Percentiles rank a stretch among this genome's conserved stretches.
These are phyloP conservation scores for Phycomyces nitens DNA, from an alignment of 192 early-diverging fungal species.

Conservation along the genomic window DNA sequence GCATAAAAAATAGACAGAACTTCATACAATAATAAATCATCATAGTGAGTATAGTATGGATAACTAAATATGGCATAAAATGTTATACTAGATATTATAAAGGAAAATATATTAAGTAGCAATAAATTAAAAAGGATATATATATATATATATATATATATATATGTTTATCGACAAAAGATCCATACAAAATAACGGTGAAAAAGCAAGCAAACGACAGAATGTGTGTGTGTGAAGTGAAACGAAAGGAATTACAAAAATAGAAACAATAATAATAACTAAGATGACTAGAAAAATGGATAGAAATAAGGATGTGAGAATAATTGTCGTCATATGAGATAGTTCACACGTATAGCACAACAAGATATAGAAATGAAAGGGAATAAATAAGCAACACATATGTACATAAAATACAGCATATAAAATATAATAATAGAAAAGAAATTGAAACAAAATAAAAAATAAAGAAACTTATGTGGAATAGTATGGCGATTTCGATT, in stretches of 20 bases:
- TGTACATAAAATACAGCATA: conserved; percentile 3
- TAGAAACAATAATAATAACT: neutral
- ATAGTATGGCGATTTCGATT: neutral
- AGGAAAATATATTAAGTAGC: too few species aligned
- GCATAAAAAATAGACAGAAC: too few species aligned
- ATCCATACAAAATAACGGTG: too few species aligned
- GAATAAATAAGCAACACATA: neutral
- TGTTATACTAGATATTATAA: too few species aligned
- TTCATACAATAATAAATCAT: too few species aligned
- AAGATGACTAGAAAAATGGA: neutral
- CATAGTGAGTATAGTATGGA: too few species aligned
- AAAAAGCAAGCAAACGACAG: too few species aligned
- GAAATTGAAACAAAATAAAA: neutral
- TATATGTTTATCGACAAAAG: too few species aligned
- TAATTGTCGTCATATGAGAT: conserved; percentile 1
- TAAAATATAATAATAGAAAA: neutral
- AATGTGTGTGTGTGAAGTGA: neutral
- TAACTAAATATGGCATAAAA: too few species aligned
- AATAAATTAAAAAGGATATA: too few species aligned
- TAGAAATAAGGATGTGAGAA: neutral
- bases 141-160: too few species aligned
- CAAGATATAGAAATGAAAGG: neutral
- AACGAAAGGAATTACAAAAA: neutral
- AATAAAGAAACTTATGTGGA: too few species aligned
- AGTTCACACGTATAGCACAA: conserved; percentile 2